Base-by-base conservation (phyloP, 2,329 filamentous ascomycete species). In the Raffaelea arxii region DNA sequence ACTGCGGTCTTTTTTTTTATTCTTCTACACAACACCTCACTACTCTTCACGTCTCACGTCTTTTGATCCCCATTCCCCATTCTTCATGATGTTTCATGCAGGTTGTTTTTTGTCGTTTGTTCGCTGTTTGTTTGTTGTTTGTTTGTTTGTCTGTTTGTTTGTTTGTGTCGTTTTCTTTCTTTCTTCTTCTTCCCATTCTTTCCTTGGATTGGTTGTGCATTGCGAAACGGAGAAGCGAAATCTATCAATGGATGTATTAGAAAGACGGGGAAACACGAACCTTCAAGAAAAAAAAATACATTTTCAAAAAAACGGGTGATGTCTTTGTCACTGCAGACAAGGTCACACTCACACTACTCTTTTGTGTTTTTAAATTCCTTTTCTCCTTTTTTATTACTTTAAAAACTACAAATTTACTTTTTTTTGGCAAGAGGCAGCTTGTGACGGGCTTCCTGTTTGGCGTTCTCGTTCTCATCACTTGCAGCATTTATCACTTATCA, bases 201-300 rank as follows among this genome's bases (percentile, higher is more conserved):
- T 36, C 19, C 32, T 32, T 32, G 7, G 32, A n/a, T 36, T 18
- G 6, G 32, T 36, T 24, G 37, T 35, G 43, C 43, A 46, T 46
- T 10, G 41, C 30, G 43, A 27, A 41, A 38, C 7, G 6, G 19
- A 12, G 37, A 36, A 32, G 37, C 43, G 43, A 36, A 36, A 41
- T 46, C 43, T 41, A 36, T 32, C 30, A 32, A 37, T n/a, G 24
- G 43, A 18, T 30, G 43, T 44, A 39, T 32, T 39, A 40, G 36
- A 39, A 38, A 36, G 35, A 39, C n/a, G n/a, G n/a, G n/a, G n/a
- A n/a, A n/a, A n/a, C n/a, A n/a, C n/a, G n/a, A n/a, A n/a, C n/a
- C n/a, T n/a, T n/a, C n/a, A n/a, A n/a, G n/a, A 35, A 25, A 30
- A 19, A 35, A 18, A 36, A n/a, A 18, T 16, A 36, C 32, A 36